Evolutionary conservation across 2,329 filamentous ascomycete genomes (phyloP).

Genomic region (Tolypocladium endophyticum): DNA sequence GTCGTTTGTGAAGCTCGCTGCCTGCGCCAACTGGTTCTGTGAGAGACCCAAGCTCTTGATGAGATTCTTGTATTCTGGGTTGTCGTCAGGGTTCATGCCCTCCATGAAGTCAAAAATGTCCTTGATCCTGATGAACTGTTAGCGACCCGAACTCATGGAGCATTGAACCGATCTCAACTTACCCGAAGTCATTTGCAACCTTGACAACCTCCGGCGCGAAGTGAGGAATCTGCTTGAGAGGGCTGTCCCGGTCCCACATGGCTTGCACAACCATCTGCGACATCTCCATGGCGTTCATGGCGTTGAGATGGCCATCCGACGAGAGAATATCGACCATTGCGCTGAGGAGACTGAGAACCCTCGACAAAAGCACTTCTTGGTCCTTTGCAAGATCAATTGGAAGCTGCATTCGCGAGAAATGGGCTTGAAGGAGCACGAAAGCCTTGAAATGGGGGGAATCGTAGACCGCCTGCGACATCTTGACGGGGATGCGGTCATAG

Average conservation of each 20-base stretch:
- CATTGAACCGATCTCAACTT: slow-evolving; percentile 21
- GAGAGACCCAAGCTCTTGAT: slow-evolving; percentile 69
- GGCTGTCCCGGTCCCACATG: slow-evolving; percentile 97
- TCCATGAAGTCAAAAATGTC: slow-evolving; percentile 99
- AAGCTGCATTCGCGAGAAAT: slow-evolving; percentile 95
- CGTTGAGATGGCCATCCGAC: slow-evolving; percentile 91
- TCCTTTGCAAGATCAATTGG: slow-evolving; percentile 94
- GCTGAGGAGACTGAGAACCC: slow-evolving; percentile 78
- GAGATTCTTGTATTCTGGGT: slow-evolving; percentile 67
- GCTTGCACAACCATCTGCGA: slow-evolving; percentile 98
- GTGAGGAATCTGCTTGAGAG: slow-evolving; percentile 94
- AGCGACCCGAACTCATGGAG: slow-evolving; percentile 11
- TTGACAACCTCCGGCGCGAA: slow-evolving; percentile 78
- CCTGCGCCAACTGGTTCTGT: slow-evolving; percentile 73
- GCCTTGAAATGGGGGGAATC: slow-evolving; percentile 98
- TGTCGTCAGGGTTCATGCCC: slow-evolving; percentile 92
- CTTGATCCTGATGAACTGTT: slow-evolving; percentile 52
- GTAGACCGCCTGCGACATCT: slow-evolving; percentile 77
- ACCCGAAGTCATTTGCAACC: slow-evolving; percentile 68
- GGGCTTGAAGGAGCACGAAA: slow-evolving; percentile 91
- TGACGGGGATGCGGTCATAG: slow-evolving; percentile 89
- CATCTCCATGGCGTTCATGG: slow-evolving; percentile 98
- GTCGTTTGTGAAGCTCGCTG: slow-evolving; percentile 90
- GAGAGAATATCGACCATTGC: slow-evolving; percentile 92
- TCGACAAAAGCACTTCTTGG: slow-evolving; percentile 77